phyloP scores from a whole-genome alignment of 345 rosid species.

The Hibiscus tridactylites region DNA sequence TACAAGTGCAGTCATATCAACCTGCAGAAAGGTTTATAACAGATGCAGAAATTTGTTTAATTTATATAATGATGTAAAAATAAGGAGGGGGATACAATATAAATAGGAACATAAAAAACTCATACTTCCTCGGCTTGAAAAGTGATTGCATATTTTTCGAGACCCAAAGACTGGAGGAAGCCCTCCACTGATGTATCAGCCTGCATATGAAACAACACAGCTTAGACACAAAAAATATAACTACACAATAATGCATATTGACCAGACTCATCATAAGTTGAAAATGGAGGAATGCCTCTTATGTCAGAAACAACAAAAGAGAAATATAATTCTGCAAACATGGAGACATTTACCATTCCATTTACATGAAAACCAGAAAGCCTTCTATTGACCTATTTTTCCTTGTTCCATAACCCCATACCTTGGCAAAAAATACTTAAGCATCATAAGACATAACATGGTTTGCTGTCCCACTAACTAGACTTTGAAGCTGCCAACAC shows the following conservation, averaged over 20 bases:
- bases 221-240: neutral
- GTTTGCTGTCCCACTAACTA: neutral
- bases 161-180: slow-evolving; percentile 78
- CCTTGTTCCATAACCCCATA: neutral
- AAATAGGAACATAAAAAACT: slow-evolving; percentile 5
- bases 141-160: slow-evolving; percentile 77
- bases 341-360: neutral
- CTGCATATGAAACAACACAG: slow-evolving; percentile 35
- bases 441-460: neutral
- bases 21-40: slow-evolving; percentile 35
- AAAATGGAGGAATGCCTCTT: neutral
- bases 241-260: neutral
- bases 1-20: slow-evolving; percentile 89
- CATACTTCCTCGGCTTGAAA: slow-evolving; percentile 96
- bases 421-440: neutral
- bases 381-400: neutral
- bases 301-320: neutral
- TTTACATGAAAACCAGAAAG: neutral
- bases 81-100: neutral
- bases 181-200: slow-evolving; percentile 58
- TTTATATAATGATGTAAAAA: neutral
- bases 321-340: neutral
- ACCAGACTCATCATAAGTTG: neutral
- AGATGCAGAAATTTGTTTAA: neutral
- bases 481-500: neutral